Evolutionary conservation across 169 alveolate genomes (phyloP), one percentile per base, ranked within the genome.

Genomic region (Cryptosporidium tyzzeri): DNA sequence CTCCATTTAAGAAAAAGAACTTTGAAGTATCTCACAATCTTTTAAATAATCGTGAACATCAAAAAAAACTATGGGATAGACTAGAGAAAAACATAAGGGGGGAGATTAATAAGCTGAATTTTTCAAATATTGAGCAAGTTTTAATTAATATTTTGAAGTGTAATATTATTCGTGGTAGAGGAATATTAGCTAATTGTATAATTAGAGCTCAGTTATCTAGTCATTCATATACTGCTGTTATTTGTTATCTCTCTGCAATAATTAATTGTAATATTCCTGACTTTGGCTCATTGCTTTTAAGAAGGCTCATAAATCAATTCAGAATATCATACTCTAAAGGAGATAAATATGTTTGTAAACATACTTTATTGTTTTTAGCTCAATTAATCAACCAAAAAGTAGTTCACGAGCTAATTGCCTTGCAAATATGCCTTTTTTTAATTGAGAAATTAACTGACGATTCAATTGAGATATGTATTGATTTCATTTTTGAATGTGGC

Each of bases 251-350:
- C 35, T 94, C 98, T 50, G 94, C 99, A 14, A 98, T 99, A 31
- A 93, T 99, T 44, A 99, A 99, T 93, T 96, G 99, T 51, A 98
- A 98, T 92, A 95, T 99, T 65, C 99, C 99, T 8, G 99, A 97
- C 71, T 94, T 99, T 21, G 99, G 99, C 1, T 97, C 97, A 69
- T 92, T 99, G 39, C 93, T 97, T n/a, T 93, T 98, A 45, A 92
- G 95, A 35, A 93, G 99, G 55, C 95, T 97, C 58, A 92, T 98
- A 5, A 86, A 97, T 53, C 97, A 97, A 93, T 99, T 98, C 93
- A 93, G 97, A 50, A 92, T 96, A 50, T 98, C 99, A 0, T 96
- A 93, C 87, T 93, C 93, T 67, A 95, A 98, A 74, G 96, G 96
- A 71, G 99, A 98, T 92, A 97, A 97, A 91, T 95, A 98, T 5